Conservation (phyloP, 371 early-diverging fungal species). For the Encephalitozoon romaleae region DNA sequence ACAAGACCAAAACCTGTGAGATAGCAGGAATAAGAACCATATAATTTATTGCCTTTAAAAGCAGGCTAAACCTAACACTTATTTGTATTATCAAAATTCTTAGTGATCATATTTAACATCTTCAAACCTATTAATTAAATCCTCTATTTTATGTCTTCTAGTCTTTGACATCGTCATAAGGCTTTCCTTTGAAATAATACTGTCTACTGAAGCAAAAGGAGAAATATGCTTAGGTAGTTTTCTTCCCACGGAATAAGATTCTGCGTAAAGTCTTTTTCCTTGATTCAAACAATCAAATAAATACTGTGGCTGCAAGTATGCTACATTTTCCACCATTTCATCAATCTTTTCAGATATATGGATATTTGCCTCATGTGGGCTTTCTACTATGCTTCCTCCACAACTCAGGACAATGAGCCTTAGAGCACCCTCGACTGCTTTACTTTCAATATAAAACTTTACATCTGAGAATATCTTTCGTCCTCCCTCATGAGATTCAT, state of each 20-base stretch:
- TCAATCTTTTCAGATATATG: constrained; percentile 33
- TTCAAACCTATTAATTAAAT: constrained; percentile 38
- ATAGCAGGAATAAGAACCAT: no score
- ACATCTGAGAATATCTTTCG: constrained; percentile 4
- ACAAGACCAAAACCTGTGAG: background rate
- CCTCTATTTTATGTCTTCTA: constrained; percentile 33
- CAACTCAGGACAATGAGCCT: constrained; percentile 4
- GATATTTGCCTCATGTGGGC: constrained; percentile 2
- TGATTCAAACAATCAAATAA: constrained; percentile 50
- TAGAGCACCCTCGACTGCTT: constrained; percentile 15
- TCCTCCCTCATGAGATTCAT: background rate
- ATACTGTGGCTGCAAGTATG: constrained; percentile 54
- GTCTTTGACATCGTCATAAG: constrained; percentile 44
- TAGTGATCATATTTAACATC: constrained; percentile 24
- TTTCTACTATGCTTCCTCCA: constrained; percentile 17
- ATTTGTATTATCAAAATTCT: background rate
- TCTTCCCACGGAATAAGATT: constrained; percentile 41
- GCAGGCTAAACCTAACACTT: background rate
- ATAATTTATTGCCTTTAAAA: background rate
- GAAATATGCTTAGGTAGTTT: constrained; percentile 43
- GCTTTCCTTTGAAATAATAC: constrained; percentile 7
- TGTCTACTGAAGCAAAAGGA: constrained; percentile 37
- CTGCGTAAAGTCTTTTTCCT: background rate
- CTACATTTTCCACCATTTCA: background rate
- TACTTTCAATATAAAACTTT: constrained; percentile 22